phyloP scores from a whole-genome alignment of 2,329 filamentous ascomycete genomes.

The Cladophialophora bantiana region DNA sequence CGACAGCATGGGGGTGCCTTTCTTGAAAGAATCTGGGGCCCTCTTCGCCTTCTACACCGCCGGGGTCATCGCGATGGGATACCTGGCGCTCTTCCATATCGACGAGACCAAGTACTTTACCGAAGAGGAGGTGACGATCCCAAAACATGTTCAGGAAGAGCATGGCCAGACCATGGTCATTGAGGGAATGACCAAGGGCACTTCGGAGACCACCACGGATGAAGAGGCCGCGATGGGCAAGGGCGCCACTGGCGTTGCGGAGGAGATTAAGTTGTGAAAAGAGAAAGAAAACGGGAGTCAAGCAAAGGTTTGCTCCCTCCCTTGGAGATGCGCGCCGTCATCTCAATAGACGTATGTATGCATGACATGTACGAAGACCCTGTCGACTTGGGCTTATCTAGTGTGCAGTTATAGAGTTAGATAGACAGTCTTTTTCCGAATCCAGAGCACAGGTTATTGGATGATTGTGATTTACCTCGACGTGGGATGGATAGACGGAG shows the following conservation, averaged over 20 bases:
- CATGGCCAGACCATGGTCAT: conserved; percentile 6
- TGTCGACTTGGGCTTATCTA: no score
- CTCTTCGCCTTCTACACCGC: conserved; percentile 19
- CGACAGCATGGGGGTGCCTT: conserved; percentile 18
- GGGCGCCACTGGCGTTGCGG: not conserved
- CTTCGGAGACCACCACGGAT: not conserved
- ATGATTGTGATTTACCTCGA: no score
- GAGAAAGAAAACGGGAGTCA: not conserved
- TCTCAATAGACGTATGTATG: not conserved
- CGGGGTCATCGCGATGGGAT: conserved; percentile 10
- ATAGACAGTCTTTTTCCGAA: no score
- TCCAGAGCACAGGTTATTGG: no score
- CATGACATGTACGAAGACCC: no score
- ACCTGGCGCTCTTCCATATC: conserved; percentile 19
- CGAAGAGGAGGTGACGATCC: conserved; percentile 25
- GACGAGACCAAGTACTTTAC: conserved; percentile 19
- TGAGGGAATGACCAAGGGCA: not conserved
- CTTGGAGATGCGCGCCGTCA: not conserved
- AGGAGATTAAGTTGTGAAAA: not conserved
- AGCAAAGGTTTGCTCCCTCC: no score
- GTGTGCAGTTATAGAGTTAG: no score
- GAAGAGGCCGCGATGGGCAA: not conserved
- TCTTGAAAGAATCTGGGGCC: conserved; percentile 15
- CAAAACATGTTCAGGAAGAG: conserved; percentile 19
- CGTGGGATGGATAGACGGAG: no score